Conservation (phyloP, 345 rosid genomes). For the Eucalyptus camaldulensis region DNA sequence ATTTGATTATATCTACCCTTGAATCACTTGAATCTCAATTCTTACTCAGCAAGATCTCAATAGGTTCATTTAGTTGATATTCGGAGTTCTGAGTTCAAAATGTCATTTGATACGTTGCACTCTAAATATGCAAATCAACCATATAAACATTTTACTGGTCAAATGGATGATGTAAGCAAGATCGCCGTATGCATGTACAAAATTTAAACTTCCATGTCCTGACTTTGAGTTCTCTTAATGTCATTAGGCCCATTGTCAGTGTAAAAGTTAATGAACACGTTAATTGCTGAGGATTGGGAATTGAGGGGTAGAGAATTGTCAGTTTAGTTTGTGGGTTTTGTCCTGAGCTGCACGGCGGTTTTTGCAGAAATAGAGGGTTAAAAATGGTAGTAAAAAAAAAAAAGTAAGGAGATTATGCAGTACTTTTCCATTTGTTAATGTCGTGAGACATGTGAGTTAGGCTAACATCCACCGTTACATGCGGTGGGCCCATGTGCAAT, state of each 20-base stretch:
- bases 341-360: not conserved
- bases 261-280: not conserved
- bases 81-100: rapidly evolving
- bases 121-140: not conserved
- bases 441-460: not conserved
- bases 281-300: not conserved
- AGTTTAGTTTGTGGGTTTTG: not conserved
- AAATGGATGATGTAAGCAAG: not conserved
- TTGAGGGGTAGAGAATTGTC: not conserved
- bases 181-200: not conserved
- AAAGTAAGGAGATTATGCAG: not conserved
- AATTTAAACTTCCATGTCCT: not conserved
- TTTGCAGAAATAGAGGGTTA: not conserved
- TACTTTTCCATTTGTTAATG: not conserved
- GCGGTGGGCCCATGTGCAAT: not conserved
- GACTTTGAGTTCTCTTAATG: not conserved
- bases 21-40: not conserved
- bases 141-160: not conserved
- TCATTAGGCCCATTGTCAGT: not conserved
- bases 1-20: not conserved
- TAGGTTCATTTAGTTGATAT: not conserved
- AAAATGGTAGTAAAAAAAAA: not conserved
- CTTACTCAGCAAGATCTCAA: not conserved
- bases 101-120: not conserved
- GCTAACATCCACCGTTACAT: not conserved